Evolutionary conservation across 1,139 yeast genomes (phyloP).

Genomic region (Geotrichum citri-aurantii): DNA sequence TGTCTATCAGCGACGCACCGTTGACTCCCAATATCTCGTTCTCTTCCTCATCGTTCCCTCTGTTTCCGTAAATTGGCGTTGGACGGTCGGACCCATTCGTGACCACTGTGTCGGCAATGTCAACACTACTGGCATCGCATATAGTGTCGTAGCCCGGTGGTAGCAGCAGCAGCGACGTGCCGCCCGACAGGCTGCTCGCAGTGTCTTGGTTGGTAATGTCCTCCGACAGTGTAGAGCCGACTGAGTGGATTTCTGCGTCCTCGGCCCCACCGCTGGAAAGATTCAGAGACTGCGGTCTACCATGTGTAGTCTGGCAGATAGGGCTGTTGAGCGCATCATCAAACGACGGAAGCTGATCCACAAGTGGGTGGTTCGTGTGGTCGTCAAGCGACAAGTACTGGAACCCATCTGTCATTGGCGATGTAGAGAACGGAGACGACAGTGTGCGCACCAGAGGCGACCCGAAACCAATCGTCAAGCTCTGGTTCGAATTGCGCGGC

Average conservation of each 20-base stretch:
- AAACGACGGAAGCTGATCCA: constrained; percentile 29
- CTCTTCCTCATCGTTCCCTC: background rate
- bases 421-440: constrained; percentile 6
- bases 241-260: background rate
- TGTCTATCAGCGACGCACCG: background rate
- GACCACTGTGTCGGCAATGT: background rate
- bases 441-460: constrained; percentile 11
- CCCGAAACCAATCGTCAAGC: constrained; percentile 2
- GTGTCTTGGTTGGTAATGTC: background rate
- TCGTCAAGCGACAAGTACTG: constrained; percentile 4
- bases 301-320: constrained; percentile 19
- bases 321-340: constrained; percentile 24
- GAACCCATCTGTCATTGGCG: constrained; percentile 1
- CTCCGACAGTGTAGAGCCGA: background rate
- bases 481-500: background rate
- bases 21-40: background rate
- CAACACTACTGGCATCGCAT: background rate
- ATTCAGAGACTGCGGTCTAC: constrained; percentile 22
- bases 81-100: background rate
- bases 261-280: background rate
- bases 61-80: background rate
- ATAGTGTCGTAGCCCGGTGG: background rate
- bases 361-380: background rate
- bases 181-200: background rate
- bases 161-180: background rate